Conservation (phyloP, 2,329 filamentous ascomycete genomes). For the Zasmidium cellare region DNA sequence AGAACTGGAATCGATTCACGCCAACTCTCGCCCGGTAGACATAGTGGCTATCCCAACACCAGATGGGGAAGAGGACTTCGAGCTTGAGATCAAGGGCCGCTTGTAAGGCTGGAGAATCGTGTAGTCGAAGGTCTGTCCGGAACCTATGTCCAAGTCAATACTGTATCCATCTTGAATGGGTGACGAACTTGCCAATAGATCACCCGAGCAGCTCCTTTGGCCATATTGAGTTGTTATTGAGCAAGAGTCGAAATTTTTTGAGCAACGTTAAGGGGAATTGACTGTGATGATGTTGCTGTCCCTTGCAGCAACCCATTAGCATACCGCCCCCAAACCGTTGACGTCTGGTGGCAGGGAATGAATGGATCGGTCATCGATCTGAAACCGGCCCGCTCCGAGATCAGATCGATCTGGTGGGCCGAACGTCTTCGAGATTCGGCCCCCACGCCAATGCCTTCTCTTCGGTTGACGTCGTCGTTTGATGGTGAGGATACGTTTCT, state of each 20-base stretch:
- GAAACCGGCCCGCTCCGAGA: not conserved
- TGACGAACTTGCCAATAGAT: slow-evolving; percentile 62
- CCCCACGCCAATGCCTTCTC: not conserved
- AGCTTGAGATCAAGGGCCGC: slow-evolving; percentile 71
- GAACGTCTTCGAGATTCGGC: not conserved
- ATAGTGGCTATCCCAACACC: slow-evolving; percentile 71
- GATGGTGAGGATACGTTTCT: too few relatives aligned
- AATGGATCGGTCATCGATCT: not conserved
- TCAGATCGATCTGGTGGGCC: not conserved
- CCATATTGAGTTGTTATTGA: not conserved
- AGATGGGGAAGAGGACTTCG: slow-evolving; percentile 72
- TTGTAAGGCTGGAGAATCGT: slow-evolving; percentile 73
- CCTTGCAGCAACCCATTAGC: not conserved
- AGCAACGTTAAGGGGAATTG: too few relatives aligned
- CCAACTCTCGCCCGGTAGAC: slow-evolving; percentile 71
- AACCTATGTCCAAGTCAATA: slow-evolving; percentile 43
- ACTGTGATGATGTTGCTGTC: too few relatives aligned
- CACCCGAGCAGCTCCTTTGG: slow-evolving; percentile 48
- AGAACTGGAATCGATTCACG: slow-evolving; percentile 72
- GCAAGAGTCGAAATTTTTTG: too few relatives aligned
- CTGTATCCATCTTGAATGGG: not conserved
- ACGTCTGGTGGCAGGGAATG: not conserved
- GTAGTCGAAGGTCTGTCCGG: slow-evolving; percentile 72
- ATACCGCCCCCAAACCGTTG: too few relatives aligned
- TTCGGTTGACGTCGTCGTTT: not conserved